These are phyloP conservation scores for Penicillium fimorum DNA, from an alignment of 495 filamentous ascomycete genomes.

Conservation along the genomic window DNA sequence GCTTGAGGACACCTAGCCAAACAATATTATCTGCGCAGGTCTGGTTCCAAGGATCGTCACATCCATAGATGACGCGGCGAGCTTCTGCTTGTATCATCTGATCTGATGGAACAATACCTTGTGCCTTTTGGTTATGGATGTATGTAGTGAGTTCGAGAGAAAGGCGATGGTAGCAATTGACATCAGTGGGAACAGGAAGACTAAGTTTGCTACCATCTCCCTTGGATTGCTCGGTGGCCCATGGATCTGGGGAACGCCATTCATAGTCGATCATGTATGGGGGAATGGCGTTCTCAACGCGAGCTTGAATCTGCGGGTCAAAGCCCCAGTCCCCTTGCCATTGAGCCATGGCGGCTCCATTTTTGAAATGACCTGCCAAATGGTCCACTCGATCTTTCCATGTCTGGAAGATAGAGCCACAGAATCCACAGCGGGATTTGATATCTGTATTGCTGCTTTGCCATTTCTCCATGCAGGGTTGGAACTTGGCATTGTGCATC, in stretches of 20 bases:
- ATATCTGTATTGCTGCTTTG: conserved; percentile 69
- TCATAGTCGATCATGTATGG: conserved; percentile 54
- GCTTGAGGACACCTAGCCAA: conserved; percentile 67
- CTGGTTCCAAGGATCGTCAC: conserved; percentile 69
- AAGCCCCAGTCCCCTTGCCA: conserved; percentile 84
- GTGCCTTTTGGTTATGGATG: conserved; percentile 45
- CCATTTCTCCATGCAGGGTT: conserved; percentile 73
- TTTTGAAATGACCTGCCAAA: conserved; percentile 71
- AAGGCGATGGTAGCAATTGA: conserved; percentile 51
- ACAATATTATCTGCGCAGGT: conserved; percentile 65
- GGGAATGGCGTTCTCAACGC: conserved; percentile 72
- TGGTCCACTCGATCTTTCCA: conserved; percentile 73
- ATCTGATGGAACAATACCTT: conserved; percentile 57
- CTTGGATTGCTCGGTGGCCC: conserved; percentile 25
- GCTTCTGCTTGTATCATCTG: conserved; percentile 61
- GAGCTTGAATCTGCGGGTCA: conserved; percentile 61
- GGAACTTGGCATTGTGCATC: conserved; percentile 73
- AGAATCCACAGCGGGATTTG: conserved; percentile 72
- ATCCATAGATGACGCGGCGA: conserved; percentile 63
- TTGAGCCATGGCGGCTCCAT: conserved; percentile 67
- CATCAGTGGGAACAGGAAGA: conserved; percentile 35
- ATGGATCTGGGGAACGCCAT: conserved; percentile 38
- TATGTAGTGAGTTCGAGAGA: conserved; percentile 58
- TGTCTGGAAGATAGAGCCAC: conserved; percentile 61
- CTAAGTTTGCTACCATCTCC: conserved; percentile 18